phyloP scores from a whole-genome alignment of 1,284 basidiomycete genomes.

The Trichosporon faecale region DNA sequence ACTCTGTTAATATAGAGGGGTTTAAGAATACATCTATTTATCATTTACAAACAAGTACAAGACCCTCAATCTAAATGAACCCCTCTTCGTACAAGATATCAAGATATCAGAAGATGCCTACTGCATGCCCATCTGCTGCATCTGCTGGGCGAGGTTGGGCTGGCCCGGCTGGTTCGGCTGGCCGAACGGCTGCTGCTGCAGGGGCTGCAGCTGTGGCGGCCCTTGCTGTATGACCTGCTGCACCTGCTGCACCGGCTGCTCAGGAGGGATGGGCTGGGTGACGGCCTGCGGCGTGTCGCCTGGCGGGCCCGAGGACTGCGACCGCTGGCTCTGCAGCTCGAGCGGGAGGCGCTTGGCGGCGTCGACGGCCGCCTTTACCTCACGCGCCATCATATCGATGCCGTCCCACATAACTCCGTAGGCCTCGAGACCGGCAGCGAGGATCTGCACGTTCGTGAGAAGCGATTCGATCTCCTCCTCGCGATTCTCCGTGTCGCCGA shows the following conservation, averaged over 20 bases:
- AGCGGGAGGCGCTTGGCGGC: slow-evolving; percentile 17
- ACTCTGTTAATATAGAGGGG: background rate
- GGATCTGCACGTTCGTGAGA: slow-evolving; percentile 51
- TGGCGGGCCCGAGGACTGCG: background rate
- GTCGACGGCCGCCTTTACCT: slow-evolving; percentile 32
- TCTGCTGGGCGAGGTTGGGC: background rate
- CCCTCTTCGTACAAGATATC: background rate
- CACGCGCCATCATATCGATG: slow-evolving; percentile 51
- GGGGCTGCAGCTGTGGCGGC: background rate
- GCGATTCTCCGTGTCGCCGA: slow-evolving; percentile 29
- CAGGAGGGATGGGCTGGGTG: background rate
- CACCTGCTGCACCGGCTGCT: background rate
- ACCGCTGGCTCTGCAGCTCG: slow-evolving; percentile 23
- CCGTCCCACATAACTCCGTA: slow-evolving; percentile 54
- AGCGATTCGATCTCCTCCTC: slow-evolving; percentile 48
- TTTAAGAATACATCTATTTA: background rate
- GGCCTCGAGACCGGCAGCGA: slow-evolving; percentile 51
- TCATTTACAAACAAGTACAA: slow-evolving; percentile 5
- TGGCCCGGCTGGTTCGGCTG: background rate
- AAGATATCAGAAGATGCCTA: too few relatives aligned
- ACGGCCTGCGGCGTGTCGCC: background rate
- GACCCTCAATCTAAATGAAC: background rate
- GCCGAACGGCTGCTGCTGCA: background rate
- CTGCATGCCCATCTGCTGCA: slow-evolving; percentile 7
- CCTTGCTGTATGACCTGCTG: background rate